Evolutionary conservation across 257 asterid genomes (phyloP), one percentile per base, ranked within the genome.

Genomic region (Mitragyna speciosa): DNA sequence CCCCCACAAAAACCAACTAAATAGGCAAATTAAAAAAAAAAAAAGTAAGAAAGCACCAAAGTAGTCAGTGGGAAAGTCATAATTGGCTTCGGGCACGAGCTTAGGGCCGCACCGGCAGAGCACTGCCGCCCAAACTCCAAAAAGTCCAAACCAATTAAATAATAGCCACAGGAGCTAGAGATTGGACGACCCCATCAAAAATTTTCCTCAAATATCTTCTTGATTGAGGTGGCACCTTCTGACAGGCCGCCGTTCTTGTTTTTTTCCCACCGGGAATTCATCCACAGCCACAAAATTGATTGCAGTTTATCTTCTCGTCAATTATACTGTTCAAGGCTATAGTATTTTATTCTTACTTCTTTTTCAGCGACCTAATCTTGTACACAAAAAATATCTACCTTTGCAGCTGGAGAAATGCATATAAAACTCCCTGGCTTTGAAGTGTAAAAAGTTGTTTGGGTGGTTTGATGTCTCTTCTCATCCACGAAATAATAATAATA

Each of bases 281-380:
- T 83, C 69, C 89, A 84, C 85, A 76, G 82, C 94, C 94, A 87
- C 91, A 85, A 41, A 74, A 26, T 24, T 69, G 45, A n/a, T 83
- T 31, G 41, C 19, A 64, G 15, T 1, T 1, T 20, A 72, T 63
- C 52, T 28, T 77, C 63, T 51, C 5, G 6, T 51, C 58, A 49
- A 49, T 49, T 48, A 12, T 49, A 51, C 5, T 19, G 15, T 15
- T 15, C 28, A 47, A 30, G 17, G 14, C 80, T 65, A 79, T 54
- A 16, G 2, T 74, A 63, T 71, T 68, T 70, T 41, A 72, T 58
- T 12, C 45, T 24, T 45, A 47, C 11, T n/a, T 48, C 24, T 48
- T 31, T 76, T 6, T 58, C 63, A 48, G 78, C 59, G 28, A 45
- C 56, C 48, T 43, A 8, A 45, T 41, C 48, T 31, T 33, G 4